phyloP scores from a whole-genome alignment of 2,329 filamentous ascomycete genomes.

The Neonectria magnoliae region DNA sequence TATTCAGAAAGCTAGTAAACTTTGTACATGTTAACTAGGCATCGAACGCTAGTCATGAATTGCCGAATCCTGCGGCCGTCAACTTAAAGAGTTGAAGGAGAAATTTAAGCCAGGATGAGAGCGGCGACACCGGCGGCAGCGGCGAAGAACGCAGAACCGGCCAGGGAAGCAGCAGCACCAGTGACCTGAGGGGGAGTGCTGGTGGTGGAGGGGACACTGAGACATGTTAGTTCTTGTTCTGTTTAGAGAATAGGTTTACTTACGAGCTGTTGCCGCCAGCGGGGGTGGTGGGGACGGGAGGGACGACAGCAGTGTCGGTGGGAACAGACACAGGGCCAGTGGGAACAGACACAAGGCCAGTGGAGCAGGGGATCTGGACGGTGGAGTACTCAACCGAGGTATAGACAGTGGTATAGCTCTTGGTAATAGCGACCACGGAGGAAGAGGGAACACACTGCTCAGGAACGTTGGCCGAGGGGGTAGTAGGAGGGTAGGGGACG shows the following conservation, averaged over 20 bases:
- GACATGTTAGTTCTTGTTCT: constrained; percentile 30
- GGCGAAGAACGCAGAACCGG: constrained; percentile 64
- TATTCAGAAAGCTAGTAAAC: constrained; percentile 51
- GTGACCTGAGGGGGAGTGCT: constrained; percentile 53
- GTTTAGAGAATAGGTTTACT: constrained; percentile 29
- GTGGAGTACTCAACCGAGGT: constrained; percentile 64
- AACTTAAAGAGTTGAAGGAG: constrained; percentile 48
- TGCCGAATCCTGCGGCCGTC: constrained; percentile 55
- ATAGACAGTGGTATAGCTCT: constrained; percentile 65
- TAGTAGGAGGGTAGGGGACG: constrained; percentile 30
- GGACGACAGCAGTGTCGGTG: constrained; percentile 38
- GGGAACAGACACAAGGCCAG: constrained; percentile 12
- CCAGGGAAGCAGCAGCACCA: constrained; percentile 63
- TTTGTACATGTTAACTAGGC: constrained; percentile 52
- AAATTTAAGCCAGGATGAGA: constrained; percentile 64
- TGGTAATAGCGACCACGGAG: constrained; percentile 64
- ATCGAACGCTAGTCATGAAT: constrained; percentile 48
- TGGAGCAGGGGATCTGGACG: constrained; percentile 39
- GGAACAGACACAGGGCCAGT: constrained; percentile 7
- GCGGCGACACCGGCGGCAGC: constrained; percentile 64
- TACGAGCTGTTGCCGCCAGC: constrained; percentile 45
- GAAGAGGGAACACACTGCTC: constrained; percentile 38
- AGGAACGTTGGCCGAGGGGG: constrained; percentile 26
- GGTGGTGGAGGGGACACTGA: constrained; percentile 37
- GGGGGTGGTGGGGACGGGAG: constrained; percentile 42